phyloP scores from a whole-genome alignment of 129 eudicot genomes.

The Apium graveolens region DNA sequence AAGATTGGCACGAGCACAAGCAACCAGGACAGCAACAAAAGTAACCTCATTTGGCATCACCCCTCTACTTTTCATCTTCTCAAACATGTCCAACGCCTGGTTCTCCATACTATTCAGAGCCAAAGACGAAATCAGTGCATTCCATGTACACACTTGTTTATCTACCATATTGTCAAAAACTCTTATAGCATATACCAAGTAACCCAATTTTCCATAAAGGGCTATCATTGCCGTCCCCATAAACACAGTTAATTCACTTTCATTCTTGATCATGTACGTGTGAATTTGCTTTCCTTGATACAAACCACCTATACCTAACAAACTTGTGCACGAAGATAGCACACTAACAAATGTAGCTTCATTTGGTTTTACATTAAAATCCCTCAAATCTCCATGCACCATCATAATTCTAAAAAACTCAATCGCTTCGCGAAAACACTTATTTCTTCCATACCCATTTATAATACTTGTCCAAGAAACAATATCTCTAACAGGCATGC shows the following conservation, averaged over 20 bases:
- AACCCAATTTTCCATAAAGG: conserved; percentile 59
- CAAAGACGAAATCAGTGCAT: conserved; percentile 55
- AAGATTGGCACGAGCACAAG: conserved; percentile 63
- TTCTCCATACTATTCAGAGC: conserved; percentile 53
- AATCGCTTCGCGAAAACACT: conserved; percentile 29
- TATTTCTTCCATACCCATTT: conserved; percentile 39
- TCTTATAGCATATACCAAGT: conserved; percentile 31
- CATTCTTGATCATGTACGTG: conserved; percentile 50
- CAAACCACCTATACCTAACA: conserved; percentile 27
- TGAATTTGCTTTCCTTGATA: conserved; percentile 56
- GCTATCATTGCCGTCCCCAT: conserved; percentile 51
- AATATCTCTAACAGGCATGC: conserved; percentile 43
- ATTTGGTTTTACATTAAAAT: conserved; percentile 31
- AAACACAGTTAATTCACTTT: conserved; percentile 34
- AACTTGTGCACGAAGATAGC: conserved; percentile 51
- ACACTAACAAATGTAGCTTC: conserved; percentile 73
- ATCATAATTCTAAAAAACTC: conserved; percentile 38
- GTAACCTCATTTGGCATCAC: conserved; percentile 58
- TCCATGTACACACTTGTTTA: conserved; percentile 63
- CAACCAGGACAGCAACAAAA: conserved; percentile 52
- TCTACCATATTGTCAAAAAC: conserved; percentile 34
- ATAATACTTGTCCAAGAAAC: conserved; percentile 69
- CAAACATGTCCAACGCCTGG: conserved; percentile 50
- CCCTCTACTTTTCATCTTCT: conserved; percentile 32
- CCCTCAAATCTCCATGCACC: conserved; percentile 21